Conservation (phyloP, 768 basidiomycete genomes). For the Pleurotus pulmonarius region DNA sequence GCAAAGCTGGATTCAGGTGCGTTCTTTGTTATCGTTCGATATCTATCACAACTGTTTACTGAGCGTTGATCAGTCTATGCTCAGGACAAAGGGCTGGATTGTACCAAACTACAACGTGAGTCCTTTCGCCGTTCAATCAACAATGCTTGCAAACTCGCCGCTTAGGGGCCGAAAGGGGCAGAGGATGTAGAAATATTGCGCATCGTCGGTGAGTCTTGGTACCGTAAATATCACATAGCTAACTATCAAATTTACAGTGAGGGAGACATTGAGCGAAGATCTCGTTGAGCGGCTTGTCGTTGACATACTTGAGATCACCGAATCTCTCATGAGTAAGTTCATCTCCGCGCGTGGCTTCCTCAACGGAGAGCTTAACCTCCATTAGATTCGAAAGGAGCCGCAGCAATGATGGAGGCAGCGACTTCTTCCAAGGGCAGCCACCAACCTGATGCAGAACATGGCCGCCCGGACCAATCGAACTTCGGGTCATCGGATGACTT, state of each 20-base stretch:
- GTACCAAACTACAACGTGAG: conserved; percentile 54
- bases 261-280: conserved; percentile 54
- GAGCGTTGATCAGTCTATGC: conserved; percentile 26
- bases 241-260: too few species aligned
- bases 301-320: conserved; percentile 47
- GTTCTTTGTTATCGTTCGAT: background rate
- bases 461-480: conserved; percentile 35
- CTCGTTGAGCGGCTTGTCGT: conserved; percentile 44
- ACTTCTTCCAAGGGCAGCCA: conserved; percentile 18
- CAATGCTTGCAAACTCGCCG: background rate
- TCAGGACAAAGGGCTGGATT: conserved; percentile 56
- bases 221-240: conserved; percentile 11
- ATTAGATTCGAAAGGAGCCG: conserved; percentile 17
- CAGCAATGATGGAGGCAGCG: conserved; percentile 20
- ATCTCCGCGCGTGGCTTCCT: too few species aligned
- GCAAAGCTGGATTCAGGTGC: conserved; percentile 48
- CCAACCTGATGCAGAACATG: conserved; percentile 37
- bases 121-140: background rate
- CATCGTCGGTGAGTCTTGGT: conserved; percentile 39
- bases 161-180: conserved; percentile 44
- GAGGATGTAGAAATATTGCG: conserved; percentile 56
- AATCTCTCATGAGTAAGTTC: conserved; percentile 40
- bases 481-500: conserved; percentile 28
- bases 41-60: conserved; percentile 1
- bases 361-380: background rate